Conservation (phyloP, 2,329 filamentous ascomycete genomes). For the Colletotrichum coccodes region DNA sequence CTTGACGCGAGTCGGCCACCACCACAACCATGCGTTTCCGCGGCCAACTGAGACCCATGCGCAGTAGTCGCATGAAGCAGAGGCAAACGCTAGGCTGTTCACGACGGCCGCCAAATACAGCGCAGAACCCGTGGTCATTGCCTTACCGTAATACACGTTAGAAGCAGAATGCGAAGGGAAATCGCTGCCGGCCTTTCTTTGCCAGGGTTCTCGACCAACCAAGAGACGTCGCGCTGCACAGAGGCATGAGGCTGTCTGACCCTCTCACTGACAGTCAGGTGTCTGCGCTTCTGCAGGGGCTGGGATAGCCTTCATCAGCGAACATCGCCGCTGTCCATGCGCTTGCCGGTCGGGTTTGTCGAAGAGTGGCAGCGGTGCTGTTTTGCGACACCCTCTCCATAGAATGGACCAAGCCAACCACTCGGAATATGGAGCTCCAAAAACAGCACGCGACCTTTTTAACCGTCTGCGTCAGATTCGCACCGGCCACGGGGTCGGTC, state of each 20-base stretch:
- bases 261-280: neutral
- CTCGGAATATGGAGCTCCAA: neutral
- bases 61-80: neutral
- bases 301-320: neutral
- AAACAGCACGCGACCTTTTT: constrained; percentile 8
- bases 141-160: neutral
- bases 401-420: neutral
- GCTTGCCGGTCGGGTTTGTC: neutral
- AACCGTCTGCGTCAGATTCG: neutral
- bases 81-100: constrained; percentile 5
- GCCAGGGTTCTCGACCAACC: neutral
- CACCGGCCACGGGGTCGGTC: constrained; percentile 13
- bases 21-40: neutral
- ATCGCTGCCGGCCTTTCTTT: neutral
- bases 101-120: neutral
- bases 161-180: neutral
- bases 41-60: constrained; percentile 8
- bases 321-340: neutral
- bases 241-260: neutral
- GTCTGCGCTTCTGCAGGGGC: neutral
- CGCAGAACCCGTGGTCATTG: neutral
- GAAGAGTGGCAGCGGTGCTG: neutral
- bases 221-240: neutral
- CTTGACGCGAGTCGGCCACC: neutral
- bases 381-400: neutral